Base-by-base conservation (phyloP, 306 rosid species). In the Vigna trinervia region DNA sequence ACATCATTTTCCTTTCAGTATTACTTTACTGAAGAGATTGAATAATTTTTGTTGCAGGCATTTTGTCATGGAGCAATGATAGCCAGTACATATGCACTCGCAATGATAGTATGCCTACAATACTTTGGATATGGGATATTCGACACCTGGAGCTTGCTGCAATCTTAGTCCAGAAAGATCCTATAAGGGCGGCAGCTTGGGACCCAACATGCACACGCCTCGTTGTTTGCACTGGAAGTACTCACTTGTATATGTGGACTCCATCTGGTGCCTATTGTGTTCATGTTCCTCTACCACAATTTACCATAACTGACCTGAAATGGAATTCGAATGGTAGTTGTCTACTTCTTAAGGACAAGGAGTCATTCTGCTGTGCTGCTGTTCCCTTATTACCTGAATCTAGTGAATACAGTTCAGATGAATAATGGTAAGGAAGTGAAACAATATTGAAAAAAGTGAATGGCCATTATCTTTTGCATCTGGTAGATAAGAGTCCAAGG, bases 281-380 rank as follows among this genome's bases (percentile, higher is more conserved):
- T 53, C 85, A 89, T 48, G 86, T 84, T 73, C 98, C 98, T 0
- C 86, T 81, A 17, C 88, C 89, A 3, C 95, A 87, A 73, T 88
- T 89, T 75, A 75, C 81, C 47, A 82, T 88, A 61, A 83, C 86
- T 3, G 97, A 95, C 84, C 89, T 95, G 72, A 92, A 90, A 82
- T 95, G 98, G 98, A 95, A 92, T 86, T 88, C 89, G 3, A 92
- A 92, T 88, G 98, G 98, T 38, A 90, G 98, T 83, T 92, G 98
- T 78, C 86, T 95, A 56, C 86, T 95, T 80, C 92, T 95, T 1
- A 95, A 92, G 89, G 97, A 95, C 80, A 95, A 92, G 77, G 98
- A 95, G 61, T 84, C 92, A 10, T 95, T 92, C 76, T 95, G 98
- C 75, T 95, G 98, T 38, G 97, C 92, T 66, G 92, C 92, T 23